A percentile compares a stretch with the other conserved stretches of the same genome.
Evolutionary conservation across 75 land plant species (phyloP).

Genomic region (Larix kaempferi): DNA sequence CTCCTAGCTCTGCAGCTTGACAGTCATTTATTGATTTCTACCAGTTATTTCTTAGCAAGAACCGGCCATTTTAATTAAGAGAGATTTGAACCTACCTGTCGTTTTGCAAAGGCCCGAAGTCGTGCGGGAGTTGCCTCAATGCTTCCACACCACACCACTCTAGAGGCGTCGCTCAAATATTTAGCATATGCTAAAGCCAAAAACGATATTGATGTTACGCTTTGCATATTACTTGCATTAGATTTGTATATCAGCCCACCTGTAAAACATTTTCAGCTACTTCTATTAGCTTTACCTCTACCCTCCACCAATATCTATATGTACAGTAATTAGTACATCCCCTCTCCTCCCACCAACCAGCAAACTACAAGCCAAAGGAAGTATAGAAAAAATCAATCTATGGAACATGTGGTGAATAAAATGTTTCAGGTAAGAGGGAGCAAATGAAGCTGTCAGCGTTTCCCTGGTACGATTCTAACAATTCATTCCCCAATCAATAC

Average conservation of each 20-base stretch:
- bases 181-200: conserved; percentile 72
- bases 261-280: conserved; percentile 11
- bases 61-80: no score
- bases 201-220: conserved; percentile 80
- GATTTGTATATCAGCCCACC: conserved; percentile 82
- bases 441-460: conserved; percentile 75
- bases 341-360: no score
- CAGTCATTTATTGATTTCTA: no score
- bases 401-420: conserved; percentile 26
- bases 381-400: no score
- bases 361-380: no score
- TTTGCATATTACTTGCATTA: conserved; percentile 86
- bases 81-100: conserved; percentile 40
- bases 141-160: conserved; percentile 59
- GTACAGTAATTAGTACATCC: no score
- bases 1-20: no score
- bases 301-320: no score
- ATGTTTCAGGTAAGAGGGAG: conserved; percentile 49
- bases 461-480: conserved; percentile 36
- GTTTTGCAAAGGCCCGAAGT: conserved; percentile 52
- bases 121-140: conserved; percentile 28
- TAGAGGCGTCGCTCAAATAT: conserved; percentile 56
- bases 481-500: conserved; percentile 25
- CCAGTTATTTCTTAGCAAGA: no score
- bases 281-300: no score